Percentiles rank a stretch among this genome's conserved stretches.
These are phyloP conservation scores for Citrus unshiu DNA, from an alignment of 345 rosid genomes.

Conservation along the genomic window DNA sequence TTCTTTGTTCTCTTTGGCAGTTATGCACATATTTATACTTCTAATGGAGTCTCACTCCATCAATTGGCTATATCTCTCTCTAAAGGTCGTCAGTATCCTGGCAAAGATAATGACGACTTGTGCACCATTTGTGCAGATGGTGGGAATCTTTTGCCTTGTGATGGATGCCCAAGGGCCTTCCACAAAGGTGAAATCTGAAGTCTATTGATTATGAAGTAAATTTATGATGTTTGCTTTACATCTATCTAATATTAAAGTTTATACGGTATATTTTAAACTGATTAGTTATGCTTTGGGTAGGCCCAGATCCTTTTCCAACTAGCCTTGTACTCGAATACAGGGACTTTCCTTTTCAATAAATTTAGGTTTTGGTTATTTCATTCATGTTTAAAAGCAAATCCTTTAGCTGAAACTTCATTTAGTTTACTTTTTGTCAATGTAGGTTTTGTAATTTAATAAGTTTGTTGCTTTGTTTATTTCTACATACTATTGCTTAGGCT, in stretches of 20 bases:
- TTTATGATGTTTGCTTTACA: slow-evolving; percentile 3
- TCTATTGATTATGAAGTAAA: slow-evolving; percentile 8
- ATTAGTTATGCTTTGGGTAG: not conserved
- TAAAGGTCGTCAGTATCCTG: slow-evolving; percentile 63
- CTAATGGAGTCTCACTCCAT: slow-evolving; percentile 97
- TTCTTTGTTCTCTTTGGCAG: slow-evolving; percentile 44
- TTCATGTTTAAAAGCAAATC: not conserved
- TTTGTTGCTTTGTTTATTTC: not conserved
- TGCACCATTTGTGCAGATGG: slow-evolving; percentile 97
- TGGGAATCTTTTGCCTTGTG: slow-evolving; percentile 88
- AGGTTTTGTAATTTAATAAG: not conserved
- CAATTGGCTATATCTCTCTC: slow-evolving; percentile 87
- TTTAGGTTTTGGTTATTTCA: not conserved
- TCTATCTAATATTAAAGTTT: not conserved
- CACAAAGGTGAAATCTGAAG: slow-evolving; percentile 61
- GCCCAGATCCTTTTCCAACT: not conserved
- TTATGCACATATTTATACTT: slow-evolving; percentile 86
- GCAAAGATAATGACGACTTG: slow-evolving; percentile 73
- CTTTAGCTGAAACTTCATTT: not conserved
- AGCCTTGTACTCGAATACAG: not conserved
- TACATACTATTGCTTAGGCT: not conserved
- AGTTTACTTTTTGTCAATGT: not conserved
- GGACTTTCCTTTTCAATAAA: not conserved
- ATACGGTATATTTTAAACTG: not conserved
- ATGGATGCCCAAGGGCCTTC: slow-evolving; percentile 97